A percentile compares a stretch with the other conserved stretches of the same genome.
Evolutionary conservation across 257 asterid genomes (phyloP).

Genomic region (Solanum piurae): DNA sequence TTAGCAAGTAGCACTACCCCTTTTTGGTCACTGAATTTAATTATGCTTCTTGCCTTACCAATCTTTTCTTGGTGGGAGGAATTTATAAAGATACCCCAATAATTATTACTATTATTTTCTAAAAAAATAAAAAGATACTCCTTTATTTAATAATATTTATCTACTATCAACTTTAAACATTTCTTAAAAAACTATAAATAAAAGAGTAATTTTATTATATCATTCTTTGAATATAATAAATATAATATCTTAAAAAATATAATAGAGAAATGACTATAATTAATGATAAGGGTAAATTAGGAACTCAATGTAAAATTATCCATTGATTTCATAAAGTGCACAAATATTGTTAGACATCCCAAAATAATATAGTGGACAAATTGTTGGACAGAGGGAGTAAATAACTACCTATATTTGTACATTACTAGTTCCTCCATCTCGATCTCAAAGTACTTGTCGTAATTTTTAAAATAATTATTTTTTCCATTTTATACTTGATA

Average conservation of each 20-base stretch:
- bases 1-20: not conserved
- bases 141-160: no score
- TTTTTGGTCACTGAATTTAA: constrained; percentile 15
- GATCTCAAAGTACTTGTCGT: not conserved
- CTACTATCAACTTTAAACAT: no score
- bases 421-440: not conserved
- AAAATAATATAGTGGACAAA: no score
- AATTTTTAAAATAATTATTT: not conserved
- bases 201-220: no score
- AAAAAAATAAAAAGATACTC: not conserved
- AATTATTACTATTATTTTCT: not conserved
- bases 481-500: not conserved
- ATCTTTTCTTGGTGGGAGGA: not conserved
- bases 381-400: not conserved
- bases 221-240: no score
- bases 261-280: no score
- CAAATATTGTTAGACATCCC: no score
- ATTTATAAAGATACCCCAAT: constrained; percentile 11
- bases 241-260: no score
- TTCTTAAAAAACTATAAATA: no score
- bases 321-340: no score
- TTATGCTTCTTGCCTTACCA: constrained; percentile 5
- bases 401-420: not conserved
- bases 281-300: no score
- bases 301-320: no score